These are phyloP conservation scores for Alopecurus myosuroides DNA, from an alignment of 176 grass and related monocot genomes.

Conservation along the genomic window DNA sequence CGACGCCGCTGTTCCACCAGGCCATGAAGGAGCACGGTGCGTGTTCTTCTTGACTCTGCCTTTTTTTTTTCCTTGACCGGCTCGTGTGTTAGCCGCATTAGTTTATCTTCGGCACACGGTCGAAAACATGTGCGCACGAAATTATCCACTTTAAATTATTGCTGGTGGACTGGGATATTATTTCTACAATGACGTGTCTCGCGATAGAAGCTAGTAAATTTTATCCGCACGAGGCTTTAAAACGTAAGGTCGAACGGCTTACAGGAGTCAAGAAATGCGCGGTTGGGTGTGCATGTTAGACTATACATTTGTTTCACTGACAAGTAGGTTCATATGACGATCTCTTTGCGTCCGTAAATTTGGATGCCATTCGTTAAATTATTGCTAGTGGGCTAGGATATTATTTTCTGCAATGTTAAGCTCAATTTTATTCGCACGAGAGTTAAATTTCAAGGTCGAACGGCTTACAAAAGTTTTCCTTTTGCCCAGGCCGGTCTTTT, in stretches of 20 bases:
- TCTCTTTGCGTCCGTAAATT: neutral
- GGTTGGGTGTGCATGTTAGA: neutral
- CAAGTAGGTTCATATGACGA: neutral
- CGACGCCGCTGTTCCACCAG: conserved; percentile 33
- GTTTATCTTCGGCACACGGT: neutral
- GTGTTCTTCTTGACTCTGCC: neutral
- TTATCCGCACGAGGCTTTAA: neutral
- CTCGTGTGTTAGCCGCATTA: neutral
- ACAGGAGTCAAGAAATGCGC: neutral
- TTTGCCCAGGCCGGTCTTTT: no score
- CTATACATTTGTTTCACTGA: neutral
- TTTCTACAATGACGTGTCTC: neutral
- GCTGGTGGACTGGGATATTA: neutral
- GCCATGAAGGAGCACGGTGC: conserved; percentile 56
- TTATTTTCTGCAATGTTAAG: no score
- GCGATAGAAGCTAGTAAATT: neutral
- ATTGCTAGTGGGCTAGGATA: no score
- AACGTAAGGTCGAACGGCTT: neutral
- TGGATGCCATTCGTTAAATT: neutral
- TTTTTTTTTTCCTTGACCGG: neutral
- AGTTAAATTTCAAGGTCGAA: no score
- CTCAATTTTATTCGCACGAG: no score
- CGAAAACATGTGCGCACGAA: neutral
- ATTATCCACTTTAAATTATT: neutral
- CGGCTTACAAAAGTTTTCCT: no score